Evolutionary conservation across 306 rosid species (phyloP).

Genomic region (Begonia loranthoides): DNA sequence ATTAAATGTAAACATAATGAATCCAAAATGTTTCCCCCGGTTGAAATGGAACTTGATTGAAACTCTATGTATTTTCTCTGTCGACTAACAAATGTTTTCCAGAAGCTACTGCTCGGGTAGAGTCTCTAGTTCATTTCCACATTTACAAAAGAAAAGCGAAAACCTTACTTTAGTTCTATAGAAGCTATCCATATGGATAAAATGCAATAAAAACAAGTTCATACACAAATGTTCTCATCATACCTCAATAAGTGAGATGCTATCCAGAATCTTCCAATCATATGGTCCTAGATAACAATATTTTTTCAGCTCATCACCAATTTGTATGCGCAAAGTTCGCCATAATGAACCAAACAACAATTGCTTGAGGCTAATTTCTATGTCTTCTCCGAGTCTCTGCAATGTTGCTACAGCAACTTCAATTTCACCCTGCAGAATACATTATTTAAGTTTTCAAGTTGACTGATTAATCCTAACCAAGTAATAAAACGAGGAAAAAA

Average conservation of each 20-base stretch:
- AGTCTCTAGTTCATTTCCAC: constrained; percentile 50
- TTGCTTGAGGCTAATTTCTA: constrained; percentile 76
- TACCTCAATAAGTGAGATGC: constrained; percentile 74
- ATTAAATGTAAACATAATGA: constrained; percentile 38
- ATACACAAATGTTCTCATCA: constrained; percentile 12
- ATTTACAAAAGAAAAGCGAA: constrained; percentile 18
- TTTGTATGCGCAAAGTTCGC: constrained; percentile 63
- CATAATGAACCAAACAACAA: constrained; percentile 79
- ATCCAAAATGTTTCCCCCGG: constrained; percentile 29
- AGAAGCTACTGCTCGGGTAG: constrained; percentile 86
- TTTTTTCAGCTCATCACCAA: constrained; percentile 70
- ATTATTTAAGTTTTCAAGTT: constrained; percentile 1
- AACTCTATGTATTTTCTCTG: constrained; percentile 29
- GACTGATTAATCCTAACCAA: neutral
- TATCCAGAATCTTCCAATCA: constrained; percentile 79
- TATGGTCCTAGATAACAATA: constrained; percentile 75
- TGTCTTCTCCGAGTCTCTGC: constrained; percentile 90
- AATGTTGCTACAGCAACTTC: constrained; percentile 85
- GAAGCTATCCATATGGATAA: neutral
- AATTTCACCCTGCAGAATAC: constrained; percentile 73
- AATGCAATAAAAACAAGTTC: too few relatives aligned
- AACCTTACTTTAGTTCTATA: constrained; percentile 25
- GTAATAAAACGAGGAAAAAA: neutral
- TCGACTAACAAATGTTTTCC: constrained; percentile 60
- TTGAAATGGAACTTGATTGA: constrained; percentile 38